These are phyloP conservation scores for Pythium utonaiense DNA, from an alignment of 352 stramenopile genomes.

Conservation along the genomic window DNA sequence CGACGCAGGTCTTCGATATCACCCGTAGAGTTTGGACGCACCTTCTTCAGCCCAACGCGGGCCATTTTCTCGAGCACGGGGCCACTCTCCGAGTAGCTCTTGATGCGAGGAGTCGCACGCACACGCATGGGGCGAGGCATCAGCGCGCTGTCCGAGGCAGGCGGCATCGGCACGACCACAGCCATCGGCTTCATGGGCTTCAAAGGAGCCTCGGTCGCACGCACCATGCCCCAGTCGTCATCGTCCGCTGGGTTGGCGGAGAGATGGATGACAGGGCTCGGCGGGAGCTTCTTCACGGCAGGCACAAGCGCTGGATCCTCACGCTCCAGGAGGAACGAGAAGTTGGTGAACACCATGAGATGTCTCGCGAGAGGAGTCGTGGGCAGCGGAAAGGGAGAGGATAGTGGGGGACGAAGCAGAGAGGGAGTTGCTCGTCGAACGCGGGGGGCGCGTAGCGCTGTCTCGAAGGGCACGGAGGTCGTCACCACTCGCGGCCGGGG, in stretches of 20 bases:
- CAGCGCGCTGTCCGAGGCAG: background rate
- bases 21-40: constrained; percentile 53
- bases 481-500: constrained; percentile 12
- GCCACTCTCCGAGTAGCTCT: constrained; percentile 65
- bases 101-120: constrained; percentile 31
- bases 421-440: constrained; percentile 6
- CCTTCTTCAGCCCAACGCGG: constrained; percentile 1
- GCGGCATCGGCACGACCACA: background rate
- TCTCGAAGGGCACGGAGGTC: constrained; percentile 2
- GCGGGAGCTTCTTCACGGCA: constrained; percentile 8
- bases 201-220: constrained; percentile 1
- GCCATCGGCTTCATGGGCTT: constrained; percentile 8
- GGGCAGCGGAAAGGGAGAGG: too few species aligned
- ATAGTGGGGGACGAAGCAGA: background rate
- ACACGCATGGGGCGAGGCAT: constrained; percentile 3
- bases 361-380: background rate
- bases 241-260: constrained; percentile 16
- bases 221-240: background rate
- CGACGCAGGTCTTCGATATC: constrained; percentile 43
- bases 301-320: constrained; percentile 18
- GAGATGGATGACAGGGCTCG: constrained; percentile 15
- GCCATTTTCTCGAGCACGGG: constrained; percentile 47
- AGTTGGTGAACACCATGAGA: constrained; percentile 23
- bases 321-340: constrained; percentile 19
- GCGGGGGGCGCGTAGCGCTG: constrained; percentile 15